Percentiles rank a stretch among this genome's conserved stretches.
phyloP scores from a whole-genome alignment of 352 stramenopile genomes.

The Pythium insidiosum region DNA sequence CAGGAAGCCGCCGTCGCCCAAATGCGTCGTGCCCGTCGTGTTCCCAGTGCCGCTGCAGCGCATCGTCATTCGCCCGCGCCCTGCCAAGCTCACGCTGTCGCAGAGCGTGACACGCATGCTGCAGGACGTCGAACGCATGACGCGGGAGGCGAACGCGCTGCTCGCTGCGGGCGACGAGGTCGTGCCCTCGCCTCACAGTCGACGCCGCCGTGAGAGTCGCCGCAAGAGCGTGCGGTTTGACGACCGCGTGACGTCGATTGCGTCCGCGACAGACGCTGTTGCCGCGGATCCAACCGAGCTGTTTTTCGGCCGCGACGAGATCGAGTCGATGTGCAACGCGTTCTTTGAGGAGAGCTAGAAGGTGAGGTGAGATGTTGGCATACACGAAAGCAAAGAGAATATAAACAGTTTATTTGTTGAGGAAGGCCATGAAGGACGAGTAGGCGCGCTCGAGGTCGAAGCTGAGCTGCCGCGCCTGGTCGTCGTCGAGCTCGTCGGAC shows the following conservation, averaged over 20 bases:
- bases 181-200: not conserved
- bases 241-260: slow-evolving; percentile 6
- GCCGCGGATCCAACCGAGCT: slow-evolving; percentile 3
- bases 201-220: not conserved
- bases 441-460: slow-evolving; percentile 95
- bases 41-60: slow-evolving; percentile 2
- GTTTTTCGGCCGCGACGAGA: slow-evolving; percentile 8
- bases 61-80: slow-evolving; percentile 11
- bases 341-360: slow-evolving; percentile 5
- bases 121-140: slow-evolving; percentile 21
- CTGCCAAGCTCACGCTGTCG: slow-evolving; percentile 8
- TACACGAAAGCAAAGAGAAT: no score
- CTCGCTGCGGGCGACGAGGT: slow-evolving; percentile 12
- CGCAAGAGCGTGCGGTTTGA: slow-evolving; percentile 9
- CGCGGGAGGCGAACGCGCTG: slow-evolving; percentile 16
- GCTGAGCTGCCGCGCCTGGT: slow-evolving; percentile 92
- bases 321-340: slow-evolving; percentile 13
- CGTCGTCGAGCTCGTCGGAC: slow-evolving; percentile 93
- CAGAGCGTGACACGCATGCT: slow-evolving; percentile 19
- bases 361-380: no score
- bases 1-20: no score
- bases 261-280: not conserved
- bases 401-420: slow-evolving; percentile 81
- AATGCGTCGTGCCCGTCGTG: no score
- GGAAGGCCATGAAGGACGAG: slow-evolving; percentile 90